phyloP scores from a whole-genome alignment of 306 rosid genomes.

The Trifolium pratense region DNA sequence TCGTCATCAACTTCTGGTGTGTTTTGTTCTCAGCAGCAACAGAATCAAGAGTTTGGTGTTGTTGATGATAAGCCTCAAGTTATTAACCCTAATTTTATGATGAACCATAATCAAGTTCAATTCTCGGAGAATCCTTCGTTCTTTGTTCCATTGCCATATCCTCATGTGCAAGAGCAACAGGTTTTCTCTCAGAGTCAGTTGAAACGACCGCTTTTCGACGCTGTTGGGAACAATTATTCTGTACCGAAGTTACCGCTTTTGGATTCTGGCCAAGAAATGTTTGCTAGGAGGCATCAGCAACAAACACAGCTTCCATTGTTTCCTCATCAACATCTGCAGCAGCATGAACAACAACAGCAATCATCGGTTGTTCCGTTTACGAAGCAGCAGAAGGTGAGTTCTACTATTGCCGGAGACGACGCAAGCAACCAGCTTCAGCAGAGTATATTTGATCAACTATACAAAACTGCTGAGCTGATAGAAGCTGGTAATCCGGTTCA shows the following conservation, averaged over 20 bases:
- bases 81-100: conserved; percentile 61
- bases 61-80: conserved; percentile 80
- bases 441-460: conserved; percentile 70
- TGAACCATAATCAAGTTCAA: conserved; percentile 72
- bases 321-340: conserved; percentile 70
- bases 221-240: conserved; percentile 51
- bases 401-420: conserved; percentile 52
- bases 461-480: conserved; percentile 85
- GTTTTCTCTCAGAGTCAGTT: conserved; percentile 61
- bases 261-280: conserved; percentile 62
- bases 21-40: conserved; percentile 57
- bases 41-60: conserved; percentile 51
- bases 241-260: conserved; percentile 51
- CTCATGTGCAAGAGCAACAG: conserved; percentile 70
- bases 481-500: conserved; percentile 82
- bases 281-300: conserved; percentile 53
- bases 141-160: conserved; percentile 72
- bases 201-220: conserved; percentile 62
- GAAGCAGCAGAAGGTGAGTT: conserved; percentile 62
- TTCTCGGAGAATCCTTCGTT: conserved; percentile 63
- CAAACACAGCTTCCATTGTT: conserved; percentile 67
- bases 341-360: conserved; percentile 46
- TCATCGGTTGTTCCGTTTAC: conserved; percentile 46
- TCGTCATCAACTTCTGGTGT: conserved; percentile 51
- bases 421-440: conserved; percentile 76